Evolutionary conservation across 768 basidiomycete species (phyloP), one percentile per base, ranked within the genome.

Genomic region (Rubroboletus pulcherrimus): DNA sequence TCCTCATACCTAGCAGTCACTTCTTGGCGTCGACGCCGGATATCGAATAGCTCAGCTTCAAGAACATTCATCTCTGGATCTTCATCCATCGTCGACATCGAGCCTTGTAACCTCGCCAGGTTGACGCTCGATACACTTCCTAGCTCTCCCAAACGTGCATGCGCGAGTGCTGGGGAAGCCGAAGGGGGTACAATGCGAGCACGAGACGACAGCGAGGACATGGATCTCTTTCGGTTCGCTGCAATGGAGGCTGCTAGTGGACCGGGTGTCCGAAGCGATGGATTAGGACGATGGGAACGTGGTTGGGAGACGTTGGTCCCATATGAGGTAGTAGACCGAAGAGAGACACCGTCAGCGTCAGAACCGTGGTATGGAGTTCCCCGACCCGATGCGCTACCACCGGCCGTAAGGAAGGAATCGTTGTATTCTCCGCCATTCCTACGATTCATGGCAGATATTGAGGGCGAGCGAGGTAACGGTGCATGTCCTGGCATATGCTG

Each of bases 1-100:
- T 80, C 80, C 53, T 88, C 85, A 63, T 93, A 93, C 61, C 89
- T 80, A 59, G 73, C 75, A 34, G 78, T 79, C 31, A 93, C 87
- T 63, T 91, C 89, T 52, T 81, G 83, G 37, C 87, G 75, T 58
- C 88, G 78, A 57, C 81, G 69, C 52, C 86, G 81, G 54, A 93
- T 85, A 51, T 89, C 88, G 14, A 77, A 76, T 75, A 90, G 76
- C 71, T 89, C 87, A 7, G 71, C 69, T 62, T 87, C 84, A 52
- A 78, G 63, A 26, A 62, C 71, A 43, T 55, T 54, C 52, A 71
- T 62, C 29, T 77, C 75, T 12, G 63, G 62, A 49, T 77, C 78
- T 50, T 75, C 75, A 37, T 70, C 71, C 51, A 49, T 58, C 45
- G 57, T 56, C 33, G 55, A 61, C 49, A 50, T 58, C 35, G 66